Percentiles rank a stretch among this genome's conserved stretches.
Conservation (phyloP, 441 rosid species). For the Francoa sonchifolia region DNA sequence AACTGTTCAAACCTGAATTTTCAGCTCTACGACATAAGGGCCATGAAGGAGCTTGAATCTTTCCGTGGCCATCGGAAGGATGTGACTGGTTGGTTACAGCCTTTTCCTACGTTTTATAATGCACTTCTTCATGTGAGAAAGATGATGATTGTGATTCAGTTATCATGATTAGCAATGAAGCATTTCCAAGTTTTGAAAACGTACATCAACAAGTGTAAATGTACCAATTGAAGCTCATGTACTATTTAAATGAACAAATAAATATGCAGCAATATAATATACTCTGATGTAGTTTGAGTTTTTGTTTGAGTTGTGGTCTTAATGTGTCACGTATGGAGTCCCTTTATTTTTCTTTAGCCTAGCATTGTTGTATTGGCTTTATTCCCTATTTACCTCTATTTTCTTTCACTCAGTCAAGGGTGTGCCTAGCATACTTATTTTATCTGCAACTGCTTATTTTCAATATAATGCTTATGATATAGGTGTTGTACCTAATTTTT, state of each 20-base stretch:
- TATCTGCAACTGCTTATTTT: too few species aligned
- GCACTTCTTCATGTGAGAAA: too few species aligned
- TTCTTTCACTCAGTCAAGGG: too few species aligned
- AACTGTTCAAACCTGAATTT: conserved; percentile 10
- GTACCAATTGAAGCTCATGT: neutral
- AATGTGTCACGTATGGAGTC: too few species aligned
- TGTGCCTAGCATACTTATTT: too few species aligned
- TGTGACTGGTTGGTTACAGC: conserved; percentile 61
- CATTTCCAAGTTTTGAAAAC: neutral
- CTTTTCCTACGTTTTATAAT: conserved; percentile 7
- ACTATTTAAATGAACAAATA: neutral
- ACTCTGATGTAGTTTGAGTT: neutral
- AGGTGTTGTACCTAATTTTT: conserved; percentile 8
- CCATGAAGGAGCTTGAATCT: conserved; percentile 98
- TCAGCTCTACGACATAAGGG: conserved; percentile 90
- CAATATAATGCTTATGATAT: neutral
- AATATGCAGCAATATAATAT: neutral
- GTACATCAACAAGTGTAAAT: neutral
- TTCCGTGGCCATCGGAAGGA: conserved; percentile 90
- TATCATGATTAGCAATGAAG: neutral
- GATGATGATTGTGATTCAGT: too few species aligned
- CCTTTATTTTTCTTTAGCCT: too few species aligned
- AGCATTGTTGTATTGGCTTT: too few species aligned
- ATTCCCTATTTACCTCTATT: too few species aligned
- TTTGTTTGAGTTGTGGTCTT: neutral